Conservation (phyloP, 2,329 filamentous ascomycete genomes). For the Hypoxylon sp. region DNA sequence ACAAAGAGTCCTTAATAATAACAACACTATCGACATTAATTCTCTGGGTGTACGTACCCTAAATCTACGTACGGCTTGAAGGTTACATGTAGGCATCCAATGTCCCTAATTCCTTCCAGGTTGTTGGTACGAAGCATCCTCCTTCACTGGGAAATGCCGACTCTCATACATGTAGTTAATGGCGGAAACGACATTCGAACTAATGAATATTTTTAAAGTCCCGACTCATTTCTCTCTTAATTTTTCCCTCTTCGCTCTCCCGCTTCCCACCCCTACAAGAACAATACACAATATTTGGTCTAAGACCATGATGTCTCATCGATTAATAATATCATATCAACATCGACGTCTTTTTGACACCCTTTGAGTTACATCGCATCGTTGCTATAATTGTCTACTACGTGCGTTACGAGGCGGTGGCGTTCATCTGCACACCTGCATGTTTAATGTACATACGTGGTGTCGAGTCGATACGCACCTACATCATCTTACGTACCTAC, state of each 20-base stretch:
- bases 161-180: conserved; percentile 4
- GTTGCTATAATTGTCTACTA: conserved; percentile 45
- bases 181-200: not conserved
- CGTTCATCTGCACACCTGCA: conserved; percentile 17
- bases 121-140: too few species aligned
- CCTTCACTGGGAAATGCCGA: conserved; percentile 2
- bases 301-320: conserved; percentile 40
- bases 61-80: too few species aligned
- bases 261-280: conserved; percentile 11
- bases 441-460: conserved; percentile 23
- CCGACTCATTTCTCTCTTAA: conserved; percentile 7
- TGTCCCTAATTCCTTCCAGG: conserved; percentile 9
- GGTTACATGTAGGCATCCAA: too few species aligned
- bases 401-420: conserved; percentile 39
- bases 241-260: conserved; percentile 12
- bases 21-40: not conserved
- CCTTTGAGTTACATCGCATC: conserved; percentile 46
- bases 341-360: conserved; percentile 35
- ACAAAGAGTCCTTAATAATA: conserved; percentile 23
- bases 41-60: too few species aligned
- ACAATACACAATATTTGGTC: conserved; percentile 8
- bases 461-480: conserved; percentile 11
- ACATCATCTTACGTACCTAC: conserved; percentile 1
- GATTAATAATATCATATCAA: conserved; percentile 44
- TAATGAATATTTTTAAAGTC: conserved; percentile 5